Base-by-base conservation (phyloP, 345 rosid species). In the Atalantia buxifolia region DNA sequence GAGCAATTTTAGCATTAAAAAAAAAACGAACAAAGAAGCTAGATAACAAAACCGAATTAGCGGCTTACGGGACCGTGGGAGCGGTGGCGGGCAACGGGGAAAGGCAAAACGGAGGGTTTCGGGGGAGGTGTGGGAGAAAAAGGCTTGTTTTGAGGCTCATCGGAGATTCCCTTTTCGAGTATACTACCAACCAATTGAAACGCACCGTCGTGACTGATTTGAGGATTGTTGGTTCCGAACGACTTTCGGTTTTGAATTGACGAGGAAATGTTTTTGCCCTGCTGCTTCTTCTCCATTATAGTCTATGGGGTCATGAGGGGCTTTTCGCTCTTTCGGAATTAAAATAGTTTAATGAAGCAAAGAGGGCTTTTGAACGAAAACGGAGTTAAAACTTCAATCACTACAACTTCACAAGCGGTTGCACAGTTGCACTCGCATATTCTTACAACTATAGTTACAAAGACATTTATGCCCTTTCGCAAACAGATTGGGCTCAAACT, bases 51-150 rank as follows among this genome's bases (percentile, higher is more conserved):
- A 16, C 6, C 9, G 59, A 19, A 64, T 6, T 50, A 3, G 69
- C 40, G 62, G 53, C 94, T 90, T 81, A 95, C 98, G 18, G 95
- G 97, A 61, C 95, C 98, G 59, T 90, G 90, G 65, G 98, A 91
- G 48, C 98, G 95, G 88, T 92, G 98, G 71, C 98, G 97, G 79
- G 95, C 95, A 12, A 90, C 89, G 3, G 98, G 98, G 75, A 95
- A 95, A 45, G 98, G 90, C 36, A 93, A 85, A 81, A 89, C 89
- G 27, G 93, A 55, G 66, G 82, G 89, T 65, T 80, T 85, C 25
- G 97, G 98, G 0, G 94, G 92, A 14, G 78, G 84, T 63, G 82
- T 85, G 27, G 80, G 78, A 48, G 45, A 63, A 9, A 76, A 74
- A n/a, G 83, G 84, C 77, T 79, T 80, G 72, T 35, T 76, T n/a